Evolutionary conservation across 2,329 filamentous ascomycete species (phyloP).

Genomic region (Cytospora paraplurivora): DNA sequence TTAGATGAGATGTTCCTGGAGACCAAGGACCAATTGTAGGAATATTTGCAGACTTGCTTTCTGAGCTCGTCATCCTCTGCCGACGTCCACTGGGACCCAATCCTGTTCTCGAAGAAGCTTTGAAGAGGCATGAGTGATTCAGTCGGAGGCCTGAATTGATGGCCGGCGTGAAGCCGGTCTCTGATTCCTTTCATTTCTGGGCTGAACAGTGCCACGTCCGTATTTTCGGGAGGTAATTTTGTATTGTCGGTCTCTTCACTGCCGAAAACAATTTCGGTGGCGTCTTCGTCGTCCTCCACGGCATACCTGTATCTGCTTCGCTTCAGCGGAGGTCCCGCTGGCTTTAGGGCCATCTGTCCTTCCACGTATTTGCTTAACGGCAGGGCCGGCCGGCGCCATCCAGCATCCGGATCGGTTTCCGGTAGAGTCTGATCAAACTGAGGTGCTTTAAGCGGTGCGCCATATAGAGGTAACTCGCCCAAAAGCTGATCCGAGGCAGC

Average conservation of each 20-base stretch:
- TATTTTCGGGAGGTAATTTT: constrained; percentile 67
- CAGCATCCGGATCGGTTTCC: constrained; percentile 66
- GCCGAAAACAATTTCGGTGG: constrained; percentile 45
- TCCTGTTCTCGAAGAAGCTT: constrained; percentile 84
- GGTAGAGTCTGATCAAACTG: constrained; percentile 59
- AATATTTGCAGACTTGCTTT: constrained; percentile 83
- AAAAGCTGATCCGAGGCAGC: constrained; percentile 75
- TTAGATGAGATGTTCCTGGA: constrained; percentile 74
- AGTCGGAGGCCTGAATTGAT: constrained; percentile 90
- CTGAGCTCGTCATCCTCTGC: constrained; percentile 90
- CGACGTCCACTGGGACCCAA: constrained; percentile 87
- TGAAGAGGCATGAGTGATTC: constrained; percentile 90
- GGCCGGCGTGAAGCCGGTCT: constrained; percentile 85
- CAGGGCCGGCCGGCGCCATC: constrained; percentile 75
- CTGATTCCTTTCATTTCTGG: constrained; percentile 87
- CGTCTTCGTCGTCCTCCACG: constrained; percentile 66
- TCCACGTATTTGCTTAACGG: constrained; percentile 86
- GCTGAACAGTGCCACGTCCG: constrained; percentile 83
- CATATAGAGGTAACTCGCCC: constrained; percentile 79
- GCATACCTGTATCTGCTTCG: constrained; percentile 81
- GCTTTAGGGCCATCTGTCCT: constrained; percentile 72
- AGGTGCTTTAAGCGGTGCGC: constrained; percentile 62
- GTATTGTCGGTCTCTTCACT: constrained; percentile 35
- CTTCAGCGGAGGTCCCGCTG: constrained; percentile 68
- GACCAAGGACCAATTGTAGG: constrained; percentile 97